phyloP scores from a whole-genome alignment of 2,329 filamentous ascomycete species.

The Verticillium dahliae region DNA sequence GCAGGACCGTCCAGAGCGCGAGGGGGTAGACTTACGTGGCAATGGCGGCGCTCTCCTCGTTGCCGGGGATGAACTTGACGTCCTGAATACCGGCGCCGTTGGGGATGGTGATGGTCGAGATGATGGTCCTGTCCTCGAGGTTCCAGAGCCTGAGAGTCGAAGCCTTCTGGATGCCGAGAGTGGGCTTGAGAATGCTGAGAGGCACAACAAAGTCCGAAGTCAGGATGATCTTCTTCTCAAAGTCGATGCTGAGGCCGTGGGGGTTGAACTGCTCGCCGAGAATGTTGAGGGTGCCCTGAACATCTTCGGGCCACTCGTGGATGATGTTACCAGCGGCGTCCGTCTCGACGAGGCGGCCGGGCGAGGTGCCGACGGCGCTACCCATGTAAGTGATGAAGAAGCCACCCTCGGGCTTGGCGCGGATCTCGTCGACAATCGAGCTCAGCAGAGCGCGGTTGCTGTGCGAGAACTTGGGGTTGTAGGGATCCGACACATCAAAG shows the following conservation, averaged over 20 bases:
- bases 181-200: constrained; percentile 54
- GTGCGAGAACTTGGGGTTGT: constrained; percentile 51
- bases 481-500: constrained; percentile 53
- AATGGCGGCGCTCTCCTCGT: constrained; percentile 50
- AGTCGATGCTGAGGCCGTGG: constrained; percentile 53
- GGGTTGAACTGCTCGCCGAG: constrained; percentile 53
- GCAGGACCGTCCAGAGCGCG: neutral
- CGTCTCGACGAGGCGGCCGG: constrained; percentile 55
- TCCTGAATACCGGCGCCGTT: constrained; percentile 55
- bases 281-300: constrained; percentile 45
- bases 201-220: constrained; percentile 60
- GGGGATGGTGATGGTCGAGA: constrained; percentile 55
- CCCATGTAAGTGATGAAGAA: constrained; percentile 60
- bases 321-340: constrained; percentile 54
- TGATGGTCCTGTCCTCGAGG: constrained; percentile 42
- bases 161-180: constrained; percentile 42
- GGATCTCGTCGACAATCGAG: constrained; percentile 57
- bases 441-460: constrained; percentile 52
- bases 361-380: constrained; percentile 49
- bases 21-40: constrained; percentile 33
- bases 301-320: constrained; percentile 55
- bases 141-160: constrained; percentile 57
- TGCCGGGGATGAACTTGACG: constrained; percentile 58
- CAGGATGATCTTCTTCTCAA: constrained; percentile 47
- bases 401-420: constrained; percentile 53